Conservation (phyloP, 805 yeast species). For the Jamesozyma hellenica region DNA sequence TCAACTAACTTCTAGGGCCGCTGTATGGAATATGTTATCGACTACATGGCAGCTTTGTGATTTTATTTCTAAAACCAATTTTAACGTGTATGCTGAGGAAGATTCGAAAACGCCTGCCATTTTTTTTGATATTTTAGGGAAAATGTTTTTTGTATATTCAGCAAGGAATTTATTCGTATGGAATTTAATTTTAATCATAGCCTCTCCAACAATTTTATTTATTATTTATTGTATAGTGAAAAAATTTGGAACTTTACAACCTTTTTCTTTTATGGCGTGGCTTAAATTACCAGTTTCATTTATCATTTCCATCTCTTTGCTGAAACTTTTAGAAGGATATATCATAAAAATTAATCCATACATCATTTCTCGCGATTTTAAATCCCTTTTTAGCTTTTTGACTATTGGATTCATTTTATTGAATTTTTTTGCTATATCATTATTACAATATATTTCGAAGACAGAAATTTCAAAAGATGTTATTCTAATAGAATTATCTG, state of each 20-base stretch:
- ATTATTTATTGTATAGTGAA: conserved; percentile 40
- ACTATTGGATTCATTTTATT: conserved; percentile 40
- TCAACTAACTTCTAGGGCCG: conserved; percentile 48
- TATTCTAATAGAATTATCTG: conserved; percentile 43
- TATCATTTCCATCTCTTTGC: conserved; percentile 33
- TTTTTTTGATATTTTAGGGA: conserved; percentile 55
- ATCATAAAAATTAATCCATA: conserved; percentile 38
- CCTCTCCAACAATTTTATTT: conserved; percentile 45
- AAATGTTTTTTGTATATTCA: conserved; percentile 45
- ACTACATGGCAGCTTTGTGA: conserved; percentile 52
- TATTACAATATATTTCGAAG: conserved; percentile 32
- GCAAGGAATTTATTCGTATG: conserved; percentile 38
- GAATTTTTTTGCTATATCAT: conserved; percentile 46
- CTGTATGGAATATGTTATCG: conserved; percentile 79
- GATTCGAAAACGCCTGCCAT: conserved; percentile 37
- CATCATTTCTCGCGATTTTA: conserved; percentile 42
- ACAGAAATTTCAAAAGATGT: conserved; percentile 52
- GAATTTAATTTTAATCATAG: conserved; percentile 43
- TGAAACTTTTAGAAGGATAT: conserved; percentile 32
- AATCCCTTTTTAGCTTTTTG: conserved; percentile 40
- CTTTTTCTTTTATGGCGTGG: conserved; percentile 33
- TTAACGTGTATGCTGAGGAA: conserved; percentile 12
- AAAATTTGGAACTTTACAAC: conserved; percentile 40
- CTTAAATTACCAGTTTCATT: conserved; percentile 54
- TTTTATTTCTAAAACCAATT: conserved; percentile 33